Evolutionary conservation across 768 basidiomycete species (phyloP), one percentile per base, ranked within the genome.

Genomic region (Rhodotorula paludigena): DNA sequence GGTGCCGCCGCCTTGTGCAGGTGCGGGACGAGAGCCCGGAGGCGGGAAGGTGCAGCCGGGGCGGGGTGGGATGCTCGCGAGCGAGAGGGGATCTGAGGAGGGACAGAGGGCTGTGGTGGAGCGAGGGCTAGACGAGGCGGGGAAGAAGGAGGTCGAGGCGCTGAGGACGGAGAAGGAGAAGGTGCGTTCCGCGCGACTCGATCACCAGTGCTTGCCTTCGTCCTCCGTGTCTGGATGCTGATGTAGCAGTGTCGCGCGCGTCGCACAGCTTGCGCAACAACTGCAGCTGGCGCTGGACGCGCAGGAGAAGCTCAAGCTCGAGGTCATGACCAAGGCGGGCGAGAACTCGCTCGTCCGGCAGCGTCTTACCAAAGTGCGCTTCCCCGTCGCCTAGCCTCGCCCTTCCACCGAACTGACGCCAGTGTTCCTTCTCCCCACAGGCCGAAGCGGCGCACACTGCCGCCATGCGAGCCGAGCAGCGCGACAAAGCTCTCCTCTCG

Each of bases 261-360:
- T 14, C 2, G 18, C 15, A 20, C 57, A 67, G 66, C 60, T 67
- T 11, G 38, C 52, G 30, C 39, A 18, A 5, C 21, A 47, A 7
- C 60, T 67, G 36, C n/a, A 23, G 15, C 36, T 35, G 5, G 49
- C 66, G 15, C 41, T 33, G 32, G 9, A 4, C 15, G 16, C 25
- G 21, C 21, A 38, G 20, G 28, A 42, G 15, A 6, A 44, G 23
- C 55, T 55, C 20, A 21, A 52, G 38, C 20, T 1, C 11, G n/a
- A 52, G 20, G n/a, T 57, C 25, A 33, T 5, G 39, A 52, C 32
- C 32, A 67, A 62, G 32, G 10, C 30, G 14, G 66, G 66, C 5
- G 66, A 68, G 57, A 58, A 53, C 56, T 25, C 33, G 30, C 45
- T 68, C 30, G 38, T 68, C 0, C 41, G 66, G n/a, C n/a, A 21